Evolutionary conservation across 108 stramenopile species (phyloP), one percentile per base, ranked within the genome.

Genomic region (Schizochytrium sp.): DNA sequence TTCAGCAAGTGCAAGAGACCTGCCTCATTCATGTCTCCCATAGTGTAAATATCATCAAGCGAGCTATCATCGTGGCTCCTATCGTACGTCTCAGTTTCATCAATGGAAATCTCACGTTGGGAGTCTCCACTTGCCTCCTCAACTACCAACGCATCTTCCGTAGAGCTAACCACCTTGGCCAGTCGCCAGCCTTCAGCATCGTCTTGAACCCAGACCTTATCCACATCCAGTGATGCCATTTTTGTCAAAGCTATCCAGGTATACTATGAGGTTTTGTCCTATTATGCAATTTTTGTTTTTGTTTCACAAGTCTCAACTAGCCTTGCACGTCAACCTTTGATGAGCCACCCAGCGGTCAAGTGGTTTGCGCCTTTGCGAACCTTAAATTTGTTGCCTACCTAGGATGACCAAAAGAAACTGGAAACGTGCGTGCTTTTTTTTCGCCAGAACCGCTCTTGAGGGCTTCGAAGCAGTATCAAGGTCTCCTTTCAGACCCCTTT

Each of bases 1-100:
- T 49, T 10, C 10, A 93, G 44, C 19, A 87, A 87, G 76, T 69
- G 61, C 89, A 93, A 55, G 61, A 93, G 92, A 41, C 87, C 56
- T 5, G 91, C 92, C 49, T 59, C 59, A 76, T 89, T 87, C 89
- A 89, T 88, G 19, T 53, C 89, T 46, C 41, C 76, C 89, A 89
- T 89, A 46, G 56, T 7, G 17, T 73, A 89, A 89, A 89, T 89
- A 58, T 89, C 76, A 28, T 57, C 87, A 28, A 87, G 55, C 53
- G 76, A 10, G 76, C 50, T 10, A 4, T 83, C 76, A 50, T 83
- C 76, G 3, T 83, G 47, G 76, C 76, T 83, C 45, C 38, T 2
- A 38, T 83, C 76, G 28, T 69, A 69, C 19, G 64, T 2, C 28
- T 69, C 64, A 44, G 64, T 69, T 0, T 28, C 64, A 44, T 69